Evolutionary conservation across 108 stramenopile genomes (phyloP).

Genomic region (Cyclotella choctawhatcheeana): DNA sequence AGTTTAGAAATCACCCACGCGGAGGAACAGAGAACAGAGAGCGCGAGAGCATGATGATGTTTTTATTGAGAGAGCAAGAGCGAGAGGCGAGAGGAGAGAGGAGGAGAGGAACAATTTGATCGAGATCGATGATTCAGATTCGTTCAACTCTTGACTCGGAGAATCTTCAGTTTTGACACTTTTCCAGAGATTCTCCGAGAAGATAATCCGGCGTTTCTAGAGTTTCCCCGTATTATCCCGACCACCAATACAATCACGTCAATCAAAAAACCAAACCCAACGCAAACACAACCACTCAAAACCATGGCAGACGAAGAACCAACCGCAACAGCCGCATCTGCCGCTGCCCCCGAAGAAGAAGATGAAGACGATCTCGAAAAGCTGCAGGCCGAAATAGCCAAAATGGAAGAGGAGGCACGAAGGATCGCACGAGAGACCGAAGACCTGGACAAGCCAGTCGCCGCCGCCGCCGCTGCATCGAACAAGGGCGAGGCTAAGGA

Average conservation of each 20-base stretch:
- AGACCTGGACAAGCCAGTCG: conserved; percentile 48
- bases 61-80: neutral
- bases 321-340: conserved; percentile 4
- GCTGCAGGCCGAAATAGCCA: conserved; percentile 79
- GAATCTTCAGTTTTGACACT: no score
- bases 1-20: neutral
- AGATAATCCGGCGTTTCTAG: no score
- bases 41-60: no score
- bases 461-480: conserved; percentile 36
- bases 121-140: conserved; percentile 8
- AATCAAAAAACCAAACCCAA: neutral
- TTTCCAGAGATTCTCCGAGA: no score
- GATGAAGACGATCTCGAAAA: conserved; percentile 64
- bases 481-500: conserved; percentile 29
- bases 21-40: no score
- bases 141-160: conserved; percentile 16
- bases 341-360: conserved; percentile 15
- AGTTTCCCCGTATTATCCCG: no score
- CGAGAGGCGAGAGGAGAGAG: neutral
- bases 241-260: neutral
- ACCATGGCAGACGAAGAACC: conserved; percentile 16
- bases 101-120: neutral
- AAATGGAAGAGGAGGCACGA: conserved; percentile 89
- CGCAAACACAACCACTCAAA: neutral
- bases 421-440: conserved; percentile 66